Evolutionary conservation across 257 asterid genomes (phyloP).

Genomic region (Parsonsia alboflavescens): DNA sequence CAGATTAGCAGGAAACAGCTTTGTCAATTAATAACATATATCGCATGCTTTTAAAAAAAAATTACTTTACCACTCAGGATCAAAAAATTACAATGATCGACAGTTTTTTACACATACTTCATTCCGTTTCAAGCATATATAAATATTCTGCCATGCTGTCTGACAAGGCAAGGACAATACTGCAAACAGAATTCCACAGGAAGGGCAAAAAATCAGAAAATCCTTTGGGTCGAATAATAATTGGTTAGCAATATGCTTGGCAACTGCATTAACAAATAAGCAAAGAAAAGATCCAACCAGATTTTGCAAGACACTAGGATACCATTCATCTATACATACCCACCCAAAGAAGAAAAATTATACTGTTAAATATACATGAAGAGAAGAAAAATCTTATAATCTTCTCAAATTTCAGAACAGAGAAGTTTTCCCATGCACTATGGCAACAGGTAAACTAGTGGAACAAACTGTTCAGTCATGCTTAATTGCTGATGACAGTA

Average conservation of each 20-base stretch:
- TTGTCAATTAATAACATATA: neutral
- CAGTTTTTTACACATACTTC: neutral
- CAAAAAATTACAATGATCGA: neutral
- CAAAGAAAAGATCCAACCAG: neutral
- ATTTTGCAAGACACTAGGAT: neutral
- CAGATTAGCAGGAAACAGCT: neutral
- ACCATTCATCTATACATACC: neutral
- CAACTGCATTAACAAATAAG: neutral
- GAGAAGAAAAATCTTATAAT: neutral
- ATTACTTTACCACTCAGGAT: neutral
- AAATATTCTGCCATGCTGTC: neutral
- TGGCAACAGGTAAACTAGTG: neutral
- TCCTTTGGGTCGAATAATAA: neutral
- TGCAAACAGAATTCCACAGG: neutral
- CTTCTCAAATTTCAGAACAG: neutral
- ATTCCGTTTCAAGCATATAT: neutral
- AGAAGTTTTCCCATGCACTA: neutral
- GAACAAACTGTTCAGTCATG: neutral
- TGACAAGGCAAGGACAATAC: neutral
- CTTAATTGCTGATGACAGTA: neutral
- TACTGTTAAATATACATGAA: neutral
- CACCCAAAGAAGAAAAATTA: neutral
- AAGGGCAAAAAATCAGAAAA: neutral
- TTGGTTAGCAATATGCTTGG: neutral
- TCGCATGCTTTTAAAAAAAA: neutral